Percentiles rank a stretch among this genome's conserved stretches.
Evolutionary conservation across 1,284 basidiomycete genomes (phyloP).

Genomic region (Hypsizygus ulmarius): DNA sequence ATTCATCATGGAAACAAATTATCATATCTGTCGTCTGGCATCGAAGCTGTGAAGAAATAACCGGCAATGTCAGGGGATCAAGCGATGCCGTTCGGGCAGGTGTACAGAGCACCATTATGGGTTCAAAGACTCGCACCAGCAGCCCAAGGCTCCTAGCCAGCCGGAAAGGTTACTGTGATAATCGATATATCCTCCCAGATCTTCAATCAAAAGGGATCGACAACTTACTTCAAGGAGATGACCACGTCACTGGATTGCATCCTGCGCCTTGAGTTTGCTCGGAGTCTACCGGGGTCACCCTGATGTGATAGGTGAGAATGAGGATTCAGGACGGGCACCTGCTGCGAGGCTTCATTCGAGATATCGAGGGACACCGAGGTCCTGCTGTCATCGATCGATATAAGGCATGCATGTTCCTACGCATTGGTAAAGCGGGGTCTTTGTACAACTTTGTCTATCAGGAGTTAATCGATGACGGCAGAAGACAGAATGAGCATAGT

Average conservation of each 20-base stretch:
- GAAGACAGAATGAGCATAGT: slow-evolving; percentile 1
- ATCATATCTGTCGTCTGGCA: neutral
- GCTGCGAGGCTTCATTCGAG: slow-evolving; percentile 13
- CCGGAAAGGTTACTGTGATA: slow-evolving; percentile 1
- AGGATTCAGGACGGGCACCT: neutral
- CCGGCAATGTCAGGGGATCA: slow-evolving; percentile 1
- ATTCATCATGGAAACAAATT: neutral
- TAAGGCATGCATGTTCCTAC: slow-evolving; percentile 8
- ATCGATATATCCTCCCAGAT: neutral
- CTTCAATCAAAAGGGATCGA: neutral
- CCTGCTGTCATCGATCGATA: neutral
- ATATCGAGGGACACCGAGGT: neutral
- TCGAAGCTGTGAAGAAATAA: neutral
- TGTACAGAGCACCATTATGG: slow-evolving; percentile 9
- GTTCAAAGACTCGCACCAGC: neutral
- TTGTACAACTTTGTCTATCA: slow-evolving; percentile 7
- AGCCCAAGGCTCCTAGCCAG: slow-evolving; percentile 3
- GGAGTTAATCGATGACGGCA: slow-evolving; percentile 18
- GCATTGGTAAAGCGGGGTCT: neutral
- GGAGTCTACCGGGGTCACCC: slow-evolving; percentile 12
- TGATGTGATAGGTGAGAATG: slow-evolving; percentile 1
- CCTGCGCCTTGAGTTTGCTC: slow-evolving; percentile 6
- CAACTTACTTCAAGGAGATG: neutral
- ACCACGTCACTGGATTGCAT: neutral
- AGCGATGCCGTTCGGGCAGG: slow-evolving; percentile 9